A percentile compares a stretch with the other conserved stretches of the same genome.
phyloP scores from a whole-genome alignment of 441 rosid genomes.

The Raphanus hybrid region DNA sequence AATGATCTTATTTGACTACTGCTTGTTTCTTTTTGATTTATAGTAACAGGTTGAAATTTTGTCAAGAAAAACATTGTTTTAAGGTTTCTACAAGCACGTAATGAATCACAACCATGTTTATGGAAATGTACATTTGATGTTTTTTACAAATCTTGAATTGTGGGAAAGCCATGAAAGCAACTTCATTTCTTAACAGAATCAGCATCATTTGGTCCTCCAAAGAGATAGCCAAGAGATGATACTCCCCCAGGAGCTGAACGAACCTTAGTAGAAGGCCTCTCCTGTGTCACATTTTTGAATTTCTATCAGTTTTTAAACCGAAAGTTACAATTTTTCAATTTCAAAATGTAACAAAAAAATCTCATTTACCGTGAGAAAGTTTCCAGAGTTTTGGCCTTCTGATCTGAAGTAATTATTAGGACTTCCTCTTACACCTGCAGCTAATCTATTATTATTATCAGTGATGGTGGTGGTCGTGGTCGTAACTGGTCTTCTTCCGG shows the following conservation, averaged over 20 bases:
- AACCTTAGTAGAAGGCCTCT: slow-evolving; percentile 78
- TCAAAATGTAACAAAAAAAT: slow-evolving; percentile 4
- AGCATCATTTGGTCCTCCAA: slow-evolving; percentile 51
- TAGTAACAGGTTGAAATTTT: not conserved
- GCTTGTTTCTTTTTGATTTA: not conserved
- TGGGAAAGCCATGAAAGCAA: not conserved
- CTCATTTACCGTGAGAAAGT: slow-evolving; percentile 51
- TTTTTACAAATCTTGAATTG: slow-evolving; percentile 25
- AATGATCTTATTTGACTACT: not conserved
- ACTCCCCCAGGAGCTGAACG: slow-evolving; percentile 47
- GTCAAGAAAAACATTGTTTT: not conserved
- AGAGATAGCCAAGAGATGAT: slow-evolving; percentile 43
- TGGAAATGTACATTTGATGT: slow-evolving; percentile 1
- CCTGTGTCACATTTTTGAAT: slow-evolving; percentile 39
- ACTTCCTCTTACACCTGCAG: slow-evolving; percentile 62
- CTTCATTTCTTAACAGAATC: slow-evolving; percentile 37
- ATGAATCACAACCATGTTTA: slow-evolving; percentile 13
- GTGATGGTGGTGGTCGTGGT: slow-evolving; percentile 39
- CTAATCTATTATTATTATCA: slow-evolving; percentile 38
- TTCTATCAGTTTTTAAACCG: slow-evolving; percentile 7
- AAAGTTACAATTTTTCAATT: not conserved
- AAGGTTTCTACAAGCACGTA: not conserved
- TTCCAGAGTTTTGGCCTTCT: slow-evolving; percentile 84
- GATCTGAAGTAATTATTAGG: slow-evolving; percentile 69
- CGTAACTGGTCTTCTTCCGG: slow-evolving; percentile 42